Base-by-base conservation (phyloP, 345 rosid species). In the Gossypium mustelinum region DNA sequence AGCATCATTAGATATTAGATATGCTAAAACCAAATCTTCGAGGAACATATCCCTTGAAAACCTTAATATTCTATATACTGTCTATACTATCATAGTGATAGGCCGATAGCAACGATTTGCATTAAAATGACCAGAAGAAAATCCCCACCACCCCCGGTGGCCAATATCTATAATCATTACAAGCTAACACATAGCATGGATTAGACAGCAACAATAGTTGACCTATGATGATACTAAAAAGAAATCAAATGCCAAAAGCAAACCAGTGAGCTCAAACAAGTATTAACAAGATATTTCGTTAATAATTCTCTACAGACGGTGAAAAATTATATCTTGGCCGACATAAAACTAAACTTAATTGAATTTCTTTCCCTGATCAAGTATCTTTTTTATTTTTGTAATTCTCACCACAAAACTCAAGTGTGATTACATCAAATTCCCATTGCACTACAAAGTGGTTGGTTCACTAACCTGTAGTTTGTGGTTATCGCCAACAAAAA, bases 401-500 rank as follows among this genome's bases (percentile, higher is more conserved):
- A 54, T 20, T 45, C 24, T 60, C 18, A 61, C 18, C 11, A 13
- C 56, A 44, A 44, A 54, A 71, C 22, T 51, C 60, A 34, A 56
- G 64, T 9, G 16, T 56, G 39, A 57, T 22, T 44, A 56, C 7
- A 41, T 71, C 22, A 51, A 51, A 27, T 69, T 69, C 24, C 51
- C 14, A 2, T 27, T 27, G 45, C 25, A 70, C 9, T 41, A 2
- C 24, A 24, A 20, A 60, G 47, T 50, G 71, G 56, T 22, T 54
- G n/a, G 76, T 70, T 68, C 12, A 79, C 85, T 75, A 43, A 93
- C 99, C 93, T 92, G 98, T 56, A 96, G 78, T 83, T 90, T 96
- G 84, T 96, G 99, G 82, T 96, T 96, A 81, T 96, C 99, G 41
- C 99, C 99, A 77, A 93, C 89, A 74, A 96, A 87, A 50, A 96